Conservation (phyloP, 2,329 filamentous ascomycete species). For the Hypoxylon rubiginosum region DNA sequence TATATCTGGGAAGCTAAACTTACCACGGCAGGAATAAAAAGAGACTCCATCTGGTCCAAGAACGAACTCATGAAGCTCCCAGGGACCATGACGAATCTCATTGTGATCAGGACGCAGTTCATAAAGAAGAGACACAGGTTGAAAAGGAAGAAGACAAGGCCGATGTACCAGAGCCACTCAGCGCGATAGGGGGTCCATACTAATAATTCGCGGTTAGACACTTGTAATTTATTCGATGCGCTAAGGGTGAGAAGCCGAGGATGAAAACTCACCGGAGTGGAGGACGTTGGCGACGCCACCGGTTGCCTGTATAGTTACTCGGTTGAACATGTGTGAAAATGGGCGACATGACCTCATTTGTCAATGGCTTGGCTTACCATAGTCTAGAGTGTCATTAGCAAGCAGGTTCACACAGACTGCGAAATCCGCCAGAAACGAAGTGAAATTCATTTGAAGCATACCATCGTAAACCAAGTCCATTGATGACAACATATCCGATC, state of each 20-base stretch:
- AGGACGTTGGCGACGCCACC: slow-evolving; percentile 70
- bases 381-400: slow-evolving; percentile 45
- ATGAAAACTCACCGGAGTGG: slow-evolving; percentile 61
- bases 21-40: slow-evolving; percentile 80
- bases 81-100: slow-evolving; percentile 78
- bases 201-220: slow-evolving; percentile 44
- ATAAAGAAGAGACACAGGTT: slow-evolving; percentile 73
- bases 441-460: slow-evolving; percentile 37
- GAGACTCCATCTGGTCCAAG: slow-evolving; percentile 80
- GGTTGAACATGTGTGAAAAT: slow-evolving; percentile 20
- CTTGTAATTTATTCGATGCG: not conserved
- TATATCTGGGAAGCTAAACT: slow-evolving; percentile 42
- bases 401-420: slow-evolving; percentile 21
- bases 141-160: slow-evolving; percentile 71
- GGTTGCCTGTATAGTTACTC: slow-evolving; percentile 59
- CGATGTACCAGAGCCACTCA: slow-evolving; percentile 69
- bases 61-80: slow-evolving; percentile 80
- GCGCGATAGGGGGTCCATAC: slow-evolving; percentile 64
- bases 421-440: not conserved
- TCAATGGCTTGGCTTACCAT: slow-evolving; percentile 49
- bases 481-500: slow-evolving; percentile 66
- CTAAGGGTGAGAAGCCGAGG: too few species aligned
- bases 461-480: slow-evolving; percentile 84
- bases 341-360: not conserved
- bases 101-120: slow-evolving; percentile 74